Conservation (phyloP, 139 green algal species). For the Chlamydomonas eustigma region DNA sequence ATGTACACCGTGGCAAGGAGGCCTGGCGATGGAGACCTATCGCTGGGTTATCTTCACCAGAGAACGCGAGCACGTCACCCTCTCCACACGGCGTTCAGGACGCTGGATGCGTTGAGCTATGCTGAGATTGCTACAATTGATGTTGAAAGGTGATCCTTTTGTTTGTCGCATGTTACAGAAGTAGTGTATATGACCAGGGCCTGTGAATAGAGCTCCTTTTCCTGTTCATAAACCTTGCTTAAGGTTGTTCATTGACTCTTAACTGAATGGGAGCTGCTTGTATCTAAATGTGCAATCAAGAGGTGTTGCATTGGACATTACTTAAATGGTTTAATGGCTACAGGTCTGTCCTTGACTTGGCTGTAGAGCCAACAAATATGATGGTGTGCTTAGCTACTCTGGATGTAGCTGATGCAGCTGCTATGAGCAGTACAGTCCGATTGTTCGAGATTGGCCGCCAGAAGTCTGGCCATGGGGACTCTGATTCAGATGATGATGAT, state of each 20-base stretch:
- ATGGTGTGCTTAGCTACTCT: constrained; percentile 55
- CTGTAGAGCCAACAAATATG: constrained; percentile 51
- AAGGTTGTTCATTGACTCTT: too few relatives aligned
- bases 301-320: too few relatives aligned
- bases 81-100: constrained; percentile 61
- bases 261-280: too few relatives aligned
- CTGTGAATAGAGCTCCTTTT: too few relatives aligned
- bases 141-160: constrained; percentile 46
- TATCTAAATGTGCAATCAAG: too few relatives aligned
- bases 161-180: too few relatives aligned
- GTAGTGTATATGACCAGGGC: too few relatives aligned
- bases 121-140: constrained; percentile 61
- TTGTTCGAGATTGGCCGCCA: constrained; percentile 57
- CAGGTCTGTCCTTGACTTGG: constrained; percentile 54
- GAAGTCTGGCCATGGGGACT: constrained; percentile 15
- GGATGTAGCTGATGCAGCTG: constrained; percentile 41
- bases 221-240: too few relatives aligned
- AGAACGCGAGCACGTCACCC: constrained; percentile 48
- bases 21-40: not conserved
- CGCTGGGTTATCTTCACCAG: constrained; percentile 20
- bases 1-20: constrained; percentile 19
- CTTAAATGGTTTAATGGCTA: too few relatives aligned
- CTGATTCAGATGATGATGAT: constrained; percentile 28
- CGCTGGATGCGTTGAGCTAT: constrained; percentile 63
- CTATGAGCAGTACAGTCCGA: constrained; percentile 25